Evolutionary conservation across 805 yeast genomes (phyloP), one percentile per base, ranked within the genome.

Genomic region (Maudiozyma turicensis): DNA sequence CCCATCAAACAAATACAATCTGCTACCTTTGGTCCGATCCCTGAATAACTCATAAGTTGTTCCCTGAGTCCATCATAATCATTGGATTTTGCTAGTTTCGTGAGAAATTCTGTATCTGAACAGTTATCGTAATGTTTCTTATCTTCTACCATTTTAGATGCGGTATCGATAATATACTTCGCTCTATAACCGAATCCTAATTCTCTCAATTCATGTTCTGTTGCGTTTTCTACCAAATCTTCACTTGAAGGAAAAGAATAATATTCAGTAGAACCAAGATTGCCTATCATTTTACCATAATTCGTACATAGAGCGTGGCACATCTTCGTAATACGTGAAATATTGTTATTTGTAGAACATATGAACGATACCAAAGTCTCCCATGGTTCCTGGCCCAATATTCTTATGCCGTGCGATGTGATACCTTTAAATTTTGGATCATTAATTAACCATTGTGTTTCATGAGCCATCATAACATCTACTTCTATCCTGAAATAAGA

Each of bases 21-120:
- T 0, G 99, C 97, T 1, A 93, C 98, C 67, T 93, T 93, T 0
- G 98, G 98, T 0, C 99, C 99, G 0, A 93, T 96, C 0, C 99
- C 99, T 3, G 77, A 72, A 56, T 85, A 83, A 52, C 76, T 72
- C 54, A 84, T 70, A 40, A 93, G 67, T 43, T 57, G 59, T 37
- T 64, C 68, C 45, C 66, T 56, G 13, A 61, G 51, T 32, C 58
- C 55, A 39, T 68, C 60, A 1, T 64, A 53, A 8, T 89, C 68
- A 52, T 83, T 68, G 0, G 60, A 60, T 31, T 68, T 59, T n/a
- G 59, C 54, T 40, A 75, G 71, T 34, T 63, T 58, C 28, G 64
- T 67, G 30, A 72, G 57, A 15, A 51, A 70, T 1, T 63, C 58
- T 2, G 73, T 68, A n/a, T 65, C 69, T 11, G 54, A 46, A 7